Base-by-base conservation (phyloP, 495 filamentous ascomycete species). In the Podospora fimiseda region DNA sequence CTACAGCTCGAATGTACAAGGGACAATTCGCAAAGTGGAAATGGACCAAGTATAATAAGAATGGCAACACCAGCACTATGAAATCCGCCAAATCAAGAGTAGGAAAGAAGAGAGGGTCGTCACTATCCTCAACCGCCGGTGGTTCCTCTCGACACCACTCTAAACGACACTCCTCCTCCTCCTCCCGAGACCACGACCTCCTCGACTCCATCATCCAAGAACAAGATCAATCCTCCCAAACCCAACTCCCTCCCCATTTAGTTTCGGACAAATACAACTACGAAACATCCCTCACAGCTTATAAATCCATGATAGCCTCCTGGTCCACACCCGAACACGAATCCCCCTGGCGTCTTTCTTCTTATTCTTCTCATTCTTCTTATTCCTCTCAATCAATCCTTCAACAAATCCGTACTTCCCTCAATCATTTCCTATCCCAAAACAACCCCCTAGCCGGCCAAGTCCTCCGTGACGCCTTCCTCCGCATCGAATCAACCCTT, bases 1-100 rank as follows among this genome's bases (percentile, higher is more conserved):
- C 67, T 2, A 70, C 67, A 2, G 65, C 65, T 6, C 43, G 65
- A 23, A 69, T 69, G 66, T 69, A 69, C 64, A 69, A 67, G 38
- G 60, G 66, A 9, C 64, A 67, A 45, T 69, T 69, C 30, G 53
- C 57, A 9, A 69, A 69, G 18, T 69, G 66, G 66, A 53, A 51
- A 20, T 69, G 66, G 66, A 56, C 50, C 43, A 69, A 69, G 43
- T 69, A 69, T 62, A 67, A 67, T 48, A 67, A 65, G 4, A 42
- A 56, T 0, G 50, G 58, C 44, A 58, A 45, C 9, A 15, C 39
- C 11, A 48, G 33, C 15, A 20, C 46, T 8, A 13, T 42, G 5
- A 57, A 47, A 39, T 18, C 58, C 1, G 18, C 51, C 27, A 60
- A 43, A 22, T 52, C 54, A 3, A 40, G 51, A 15, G 43, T 41